Evolutionary conservation across 768 basidiomycete genomes (phyloP), one percentile per base, ranked within the genome.

Genomic region (Arthromyces matolae): DNA sequence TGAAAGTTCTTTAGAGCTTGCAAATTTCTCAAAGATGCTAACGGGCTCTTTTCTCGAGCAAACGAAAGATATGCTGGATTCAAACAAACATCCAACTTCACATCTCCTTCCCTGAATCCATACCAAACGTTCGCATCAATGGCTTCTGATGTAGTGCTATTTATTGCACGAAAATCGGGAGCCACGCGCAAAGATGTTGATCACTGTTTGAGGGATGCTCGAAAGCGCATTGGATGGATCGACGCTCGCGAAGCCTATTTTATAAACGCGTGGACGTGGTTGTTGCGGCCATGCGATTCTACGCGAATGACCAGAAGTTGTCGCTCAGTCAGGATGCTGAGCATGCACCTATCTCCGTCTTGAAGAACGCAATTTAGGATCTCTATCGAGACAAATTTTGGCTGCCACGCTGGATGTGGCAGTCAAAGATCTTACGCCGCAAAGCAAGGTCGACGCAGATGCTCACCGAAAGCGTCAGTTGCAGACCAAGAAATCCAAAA

Each of bases 151-250:
- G 0, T 73, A 82, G 36, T 37, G 80, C 0, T 70, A 77, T 36
- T 33, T 0, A 58, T 80, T 28, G 50, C 70, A 1, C 45, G 8
- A 0, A 37, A 57, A 3, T 56, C 69, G 0, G 51, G 58, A 1
- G 62, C 24, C 23, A 49, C 50, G 0, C 2, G 61, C 3, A 65
- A 56, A 37, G 65, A 68, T 0, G 40, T 81, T 33, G 70, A 71
- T 28, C 53, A 57, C 0, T 80, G 80, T 79, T 81, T 81, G 23
- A 54, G 66, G n/a, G 70, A 72, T 7, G 65, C 62, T 1, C 70
- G 80, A 1, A 72, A 71, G 18, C 70, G 78, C 0, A 80, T 80
- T 0, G 79, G 79, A 0, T 82, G 80, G 80, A 79, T 71, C 8
- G 12, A 45, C 0, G 42, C 79, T 0, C 70, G 74, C 3, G 65